Evolutionary conservation across 2,329 filamentous ascomycete species (phyloP).

Genomic region (Aspergillus sp.): DNA sequence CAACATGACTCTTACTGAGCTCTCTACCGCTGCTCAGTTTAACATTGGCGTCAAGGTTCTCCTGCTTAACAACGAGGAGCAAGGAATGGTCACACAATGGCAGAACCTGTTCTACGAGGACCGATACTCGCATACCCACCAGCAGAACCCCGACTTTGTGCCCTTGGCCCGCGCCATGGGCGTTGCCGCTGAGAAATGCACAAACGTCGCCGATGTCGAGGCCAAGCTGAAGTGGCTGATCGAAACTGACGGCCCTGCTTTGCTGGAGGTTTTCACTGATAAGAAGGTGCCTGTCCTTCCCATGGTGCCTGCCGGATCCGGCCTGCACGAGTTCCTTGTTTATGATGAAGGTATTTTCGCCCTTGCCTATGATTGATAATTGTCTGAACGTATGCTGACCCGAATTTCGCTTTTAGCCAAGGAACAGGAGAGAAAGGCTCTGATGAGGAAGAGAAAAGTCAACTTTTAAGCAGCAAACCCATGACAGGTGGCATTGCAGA

Average conservation of each 20-base stretch:
- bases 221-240: conserved; percentile 84
- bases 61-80: conserved; percentile 93
- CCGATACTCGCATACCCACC: conserved; percentile 85
- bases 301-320: conserved; percentile 88
- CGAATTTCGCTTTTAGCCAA: conserved; percentile 46
- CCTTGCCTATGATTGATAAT: not conserved
- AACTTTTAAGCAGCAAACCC: conserved; percentile 16
- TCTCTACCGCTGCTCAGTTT: conserved; percentile 90
- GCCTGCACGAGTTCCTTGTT: conserved; percentile 86
- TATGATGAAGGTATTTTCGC: conserved; percentile 66
- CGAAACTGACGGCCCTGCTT: conserved; percentile 80
- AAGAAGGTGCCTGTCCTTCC: conserved; percentile 78
- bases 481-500: conserved; percentile 15
- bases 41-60: conserved; percentile 95
- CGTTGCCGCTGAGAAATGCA: conserved; percentile 67
- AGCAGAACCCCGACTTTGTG: conserved; percentile 92
- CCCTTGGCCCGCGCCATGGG: conserved; percentile 91
- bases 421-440: conserved; percentile 61
- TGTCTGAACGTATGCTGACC: conserved; percentile 18
- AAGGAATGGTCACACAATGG: conserved; percentile 99
- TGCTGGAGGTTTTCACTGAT: conserved; percentile 89
- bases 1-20: conserved; percentile 96
- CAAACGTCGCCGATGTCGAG: conserved; percentile 71
- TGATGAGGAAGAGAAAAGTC: conserved; percentile 59
- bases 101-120: conserved; percentile 97